Percentiles rank a stretch among this genome's conserved stretches.
These are phyloP conservation scores for Pyrus pyrifolia DNA, from an alignment of 306 rosid species.

Conservation along the genomic window DNA sequence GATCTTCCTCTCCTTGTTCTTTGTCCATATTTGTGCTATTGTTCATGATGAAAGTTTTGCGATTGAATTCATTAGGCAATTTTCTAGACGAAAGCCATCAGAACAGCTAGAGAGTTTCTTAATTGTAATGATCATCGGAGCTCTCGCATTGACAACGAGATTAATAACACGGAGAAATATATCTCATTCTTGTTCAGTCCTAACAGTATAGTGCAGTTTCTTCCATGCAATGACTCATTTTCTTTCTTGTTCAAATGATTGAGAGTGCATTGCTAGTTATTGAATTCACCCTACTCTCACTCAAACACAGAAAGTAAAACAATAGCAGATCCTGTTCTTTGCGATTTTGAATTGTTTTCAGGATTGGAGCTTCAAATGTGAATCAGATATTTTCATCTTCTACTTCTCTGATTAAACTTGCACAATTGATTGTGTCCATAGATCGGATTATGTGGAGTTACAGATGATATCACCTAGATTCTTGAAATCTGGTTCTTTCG, in stretches of 20 bases:
- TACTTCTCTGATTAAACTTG: background rate
- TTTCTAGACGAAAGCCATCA: background rate
- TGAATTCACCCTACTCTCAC: background rate
- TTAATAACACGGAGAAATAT: background rate
- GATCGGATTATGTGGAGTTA: background rate
- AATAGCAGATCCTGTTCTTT: background rate
- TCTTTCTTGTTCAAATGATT: background rate
- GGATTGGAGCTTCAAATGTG: background rate
- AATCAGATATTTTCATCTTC: background rate
- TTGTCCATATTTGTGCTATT: conserved; percentile 1
- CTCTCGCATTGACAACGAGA: background rate
- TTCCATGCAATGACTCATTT: background rate
- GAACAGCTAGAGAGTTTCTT: background rate
- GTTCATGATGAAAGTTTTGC: background rate
- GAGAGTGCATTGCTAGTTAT: background rate
- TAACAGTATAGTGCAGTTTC: background rate
- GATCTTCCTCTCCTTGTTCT: background rate
- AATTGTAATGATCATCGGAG: background rate
- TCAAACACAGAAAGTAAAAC: background rate
- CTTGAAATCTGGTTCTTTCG: background rate
- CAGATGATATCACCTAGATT: background rate
- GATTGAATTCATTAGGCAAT: too few relatives aligned
- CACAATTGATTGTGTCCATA: background rate
- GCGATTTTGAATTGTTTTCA: background rate
- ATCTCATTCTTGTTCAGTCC: background rate